phyloP scores from a whole-genome alignment of 2,329 filamentous ascomycete species.

The Lasiodiplodia gonubiensis region DNA sequence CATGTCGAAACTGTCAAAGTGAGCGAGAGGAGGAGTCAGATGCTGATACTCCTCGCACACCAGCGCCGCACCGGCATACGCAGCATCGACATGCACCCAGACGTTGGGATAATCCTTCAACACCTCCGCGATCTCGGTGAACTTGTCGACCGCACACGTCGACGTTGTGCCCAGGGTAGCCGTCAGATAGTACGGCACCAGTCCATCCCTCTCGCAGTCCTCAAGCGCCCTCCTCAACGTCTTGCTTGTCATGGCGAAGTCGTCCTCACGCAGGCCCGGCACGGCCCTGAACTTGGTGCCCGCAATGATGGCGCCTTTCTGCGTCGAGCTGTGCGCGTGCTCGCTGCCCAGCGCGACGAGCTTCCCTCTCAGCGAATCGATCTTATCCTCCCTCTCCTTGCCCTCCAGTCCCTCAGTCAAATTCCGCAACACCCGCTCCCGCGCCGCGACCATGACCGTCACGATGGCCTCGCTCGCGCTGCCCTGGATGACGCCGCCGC shows the following conservation, averaged over 20 bases:
- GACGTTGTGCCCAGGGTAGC: constrained; percentile 85
- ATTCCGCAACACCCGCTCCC: constrained; percentile 60
- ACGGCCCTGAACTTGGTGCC: constrained; percentile 81
- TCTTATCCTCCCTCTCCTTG: constrained; percentile 70
- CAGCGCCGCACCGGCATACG: constrained; percentile 87
- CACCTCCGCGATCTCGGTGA: constrained; percentile 69
- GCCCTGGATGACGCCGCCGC: constrained; percentile 94
- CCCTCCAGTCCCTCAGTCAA: constrained; percentile 43
- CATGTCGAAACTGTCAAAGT: constrained; percentile 88
- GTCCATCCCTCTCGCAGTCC: constrained; percentile 68
- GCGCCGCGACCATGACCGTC: constrained; percentile 83
- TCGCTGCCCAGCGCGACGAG: constrained; percentile 83
- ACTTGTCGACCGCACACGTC: constrained; percentile 86
- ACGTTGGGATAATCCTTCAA: constrained; percentile 63
- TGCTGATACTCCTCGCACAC: constrained; percentile 81
- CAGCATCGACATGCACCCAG: constrained; percentile 94
- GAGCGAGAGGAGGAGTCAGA: constrained; percentile 64
- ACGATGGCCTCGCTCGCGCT: constrained; percentile 87
- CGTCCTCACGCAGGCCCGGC: constrained; percentile 64
- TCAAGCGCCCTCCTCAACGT: constrained; percentile 67
- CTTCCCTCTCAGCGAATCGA: constrained; percentile 68
- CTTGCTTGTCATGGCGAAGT: constrained; percentile 72
- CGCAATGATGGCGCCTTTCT: constrained; percentile 85
- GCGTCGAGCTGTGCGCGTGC: constrained; percentile 80
- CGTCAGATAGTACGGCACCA: constrained; percentile 87